Evolutionary conservation across 1,284 basidiomycete genomes (phyloP), one percentile per base, ranked within the genome.

Genomic region (Leccinum angustisporum): DNA sequence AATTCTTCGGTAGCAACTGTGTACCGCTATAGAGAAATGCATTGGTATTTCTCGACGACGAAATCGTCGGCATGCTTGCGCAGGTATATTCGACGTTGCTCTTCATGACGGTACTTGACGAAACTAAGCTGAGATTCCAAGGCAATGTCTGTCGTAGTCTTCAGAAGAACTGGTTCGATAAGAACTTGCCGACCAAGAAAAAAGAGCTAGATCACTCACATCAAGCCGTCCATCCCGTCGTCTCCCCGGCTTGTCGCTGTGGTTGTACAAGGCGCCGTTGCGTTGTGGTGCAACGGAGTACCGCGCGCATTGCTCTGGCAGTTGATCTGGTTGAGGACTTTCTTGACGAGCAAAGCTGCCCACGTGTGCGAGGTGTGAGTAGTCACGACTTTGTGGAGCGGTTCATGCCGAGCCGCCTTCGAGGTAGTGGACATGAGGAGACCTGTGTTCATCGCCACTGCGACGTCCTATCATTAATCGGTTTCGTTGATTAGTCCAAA

Each of bases 291-390:
- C 25, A 27, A 27, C 25, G 96, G 96, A 18, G 95, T 98, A 70
- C 90, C 85, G 61, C 94, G 86, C 4, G 95, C 92, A 55, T 91
- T 88, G 66, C 94, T 91, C 72, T 92, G 88, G 51, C 85, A 82
- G 51, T 90, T 88, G 63, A 98, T 83, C 69, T 94, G 92, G 54
- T 87, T 85, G 52, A 98, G 83, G 8, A 98, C 83, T 82, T 94
- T 91, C 80, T 95, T 92, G 67, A 94, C 87, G 54, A 98, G 85
- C 14, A 93, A 87, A 5, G 92, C 86, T 2, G 95, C 96, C 97
- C 97, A 99, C n/a, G 92, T 92, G 68, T 95, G 92, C 25, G 90
- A 92, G 0, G 97, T 98, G 74, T 98, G 95, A 40, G 91, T 94
- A n/a, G 91, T 90, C 57, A 98, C 95, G 62, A 91, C 87, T 67